Conservation (phyloP, 1,284 basidiomycete species). For the Lentinula novae-zelandiae region DNA sequence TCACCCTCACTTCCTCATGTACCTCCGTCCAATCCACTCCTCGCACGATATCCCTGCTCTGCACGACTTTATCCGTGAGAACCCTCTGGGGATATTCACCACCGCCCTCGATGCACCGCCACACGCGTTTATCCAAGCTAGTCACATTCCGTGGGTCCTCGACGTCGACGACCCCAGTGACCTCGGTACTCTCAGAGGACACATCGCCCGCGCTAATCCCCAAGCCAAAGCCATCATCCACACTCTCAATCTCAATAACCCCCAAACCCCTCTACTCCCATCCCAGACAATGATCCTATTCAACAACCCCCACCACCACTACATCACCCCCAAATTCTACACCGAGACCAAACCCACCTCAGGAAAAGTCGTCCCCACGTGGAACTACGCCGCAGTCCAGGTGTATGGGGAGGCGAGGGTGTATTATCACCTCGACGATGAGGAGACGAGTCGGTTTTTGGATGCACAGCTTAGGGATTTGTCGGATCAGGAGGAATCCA, state of each 20-base stretch:
- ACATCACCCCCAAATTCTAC: slow-evolving; percentile 27
- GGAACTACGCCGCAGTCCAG: slow-evolving; percentile 26
- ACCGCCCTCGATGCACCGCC: slow-evolving; percentile 24
- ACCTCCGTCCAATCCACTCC: slow-evolving; percentile 36
- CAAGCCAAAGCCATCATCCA: slow-evolving; percentile 25
- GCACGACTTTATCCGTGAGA: slow-evolving; percentile 30
- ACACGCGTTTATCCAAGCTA: slow-evolving; percentile 31
- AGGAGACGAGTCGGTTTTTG: slow-evolving; percentile 16
- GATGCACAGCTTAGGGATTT: slow-evolving; percentile 15
- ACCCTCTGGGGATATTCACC: slow-evolving; percentile 37
- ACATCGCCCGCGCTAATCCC: slow-evolving; percentile 26
- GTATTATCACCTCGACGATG: slow-evolving; percentile 10
- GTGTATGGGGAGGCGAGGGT: slow-evolving; percentile 22
- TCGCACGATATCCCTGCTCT: slow-evolving; percentile 32
- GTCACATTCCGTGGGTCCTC: slow-evolving; percentile 39
- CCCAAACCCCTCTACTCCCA: background rate
- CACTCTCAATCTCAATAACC: slow-evolving; percentile 7
- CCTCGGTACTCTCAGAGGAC: slow-evolving; percentile 23
- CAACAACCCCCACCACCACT: slow-evolving; percentile 23
- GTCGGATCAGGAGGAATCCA: slow-evolving; percentile 14
- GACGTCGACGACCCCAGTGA: slow-evolving; percentile 21
- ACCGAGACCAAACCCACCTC: slow-evolving; percentile 24
- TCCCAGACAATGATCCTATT: slow-evolving; percentile 20
- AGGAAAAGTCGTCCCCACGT: slow-evolving; percentile 26
- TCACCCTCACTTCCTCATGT: slow-evolving; percentile 19